Evolutionary conservation across 305 asterid species (phyloP).

Genomic region (Fraxinus xanthoxyloides): DNA sequence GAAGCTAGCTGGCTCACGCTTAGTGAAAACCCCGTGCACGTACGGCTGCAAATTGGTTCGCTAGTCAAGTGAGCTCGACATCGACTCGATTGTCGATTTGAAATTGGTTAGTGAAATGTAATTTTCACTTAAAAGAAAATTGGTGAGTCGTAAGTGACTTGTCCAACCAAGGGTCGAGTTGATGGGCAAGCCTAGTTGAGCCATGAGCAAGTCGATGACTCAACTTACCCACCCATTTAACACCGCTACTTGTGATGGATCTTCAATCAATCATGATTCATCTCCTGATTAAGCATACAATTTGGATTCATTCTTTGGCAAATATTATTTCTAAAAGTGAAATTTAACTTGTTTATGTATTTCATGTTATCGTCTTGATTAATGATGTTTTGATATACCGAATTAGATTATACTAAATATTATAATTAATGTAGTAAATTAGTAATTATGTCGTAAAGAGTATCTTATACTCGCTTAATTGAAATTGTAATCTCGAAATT

Average conservation of each 20-base stretch:
- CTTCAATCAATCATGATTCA: background rate
- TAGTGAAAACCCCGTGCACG: background rate
- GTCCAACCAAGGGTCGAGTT: too few relatives aligned
- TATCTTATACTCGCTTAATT: background rate
- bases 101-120: too few relatives aligned
- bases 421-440: too few relatives aligned
- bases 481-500: slow-evolving; percentile 20
- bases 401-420: background rate
- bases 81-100: background rate
- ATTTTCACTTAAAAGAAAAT: too few relatives aligned
- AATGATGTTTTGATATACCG: background rate
- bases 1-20: background rate
- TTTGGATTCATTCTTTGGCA: background rate
- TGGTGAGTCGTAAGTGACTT: too few relatives aligned
- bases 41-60: background rate
- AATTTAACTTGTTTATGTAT: background rate
- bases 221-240: too few relatives aligned
- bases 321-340: background rate
- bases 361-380: background rate
- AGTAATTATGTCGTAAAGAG: background rate
- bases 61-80: too few relatives aligned
- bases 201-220: too few relatives aligned
- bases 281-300: background rate
- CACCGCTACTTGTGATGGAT: too few relatives aligned
- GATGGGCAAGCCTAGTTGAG: too few relatives aligned